phyloP scores from a whole-genome alignment of 306 rosid species.

The Parietaria judaica region DNA sequence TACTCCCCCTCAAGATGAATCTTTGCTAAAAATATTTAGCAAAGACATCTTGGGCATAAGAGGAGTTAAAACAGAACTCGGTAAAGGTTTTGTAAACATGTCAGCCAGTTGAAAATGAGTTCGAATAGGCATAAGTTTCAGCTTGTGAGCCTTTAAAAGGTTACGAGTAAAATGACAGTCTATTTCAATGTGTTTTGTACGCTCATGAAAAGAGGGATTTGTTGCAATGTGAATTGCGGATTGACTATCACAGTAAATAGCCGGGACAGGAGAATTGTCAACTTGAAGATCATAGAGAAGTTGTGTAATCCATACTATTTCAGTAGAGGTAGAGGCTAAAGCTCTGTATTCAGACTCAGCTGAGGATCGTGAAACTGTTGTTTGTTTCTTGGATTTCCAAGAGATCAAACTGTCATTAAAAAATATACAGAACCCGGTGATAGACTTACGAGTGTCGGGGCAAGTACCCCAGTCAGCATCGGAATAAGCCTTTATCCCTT shows the following conservation, averaged over 20 bases:
- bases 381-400: too few relatives aligned
- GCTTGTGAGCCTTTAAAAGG: not conserved
- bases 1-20: constrained; percentile 1
- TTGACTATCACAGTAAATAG: not conserved
- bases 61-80: not conserved
- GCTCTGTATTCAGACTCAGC: too few relatives aligned
- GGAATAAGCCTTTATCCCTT: too few relatives aligned
- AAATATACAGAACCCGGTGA: too few relatives aligned
- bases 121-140: not conserved
- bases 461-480: too few relatives aligned
- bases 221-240: not conserved
- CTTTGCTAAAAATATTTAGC: not conserved
- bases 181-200: not conserved
- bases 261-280: not conserved
- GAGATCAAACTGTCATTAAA: too few relatives aligned
- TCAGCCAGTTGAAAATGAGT: not conserved
- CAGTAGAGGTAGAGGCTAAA: too few relatives aligned
- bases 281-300: not conserved
- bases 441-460: too few relatives aligned
- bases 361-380: too few relatives aligned
- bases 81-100: not conserved
- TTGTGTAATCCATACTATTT: too few relatives aligned
- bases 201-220: not conserved
- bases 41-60: not conserved
- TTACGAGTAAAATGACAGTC: not conserved